These are phyloP conservation scores for Tricholoma bakamatsutake DNA, from an alignment of 768 basidiomycete species.

Conservation along the genomic window DNA sequence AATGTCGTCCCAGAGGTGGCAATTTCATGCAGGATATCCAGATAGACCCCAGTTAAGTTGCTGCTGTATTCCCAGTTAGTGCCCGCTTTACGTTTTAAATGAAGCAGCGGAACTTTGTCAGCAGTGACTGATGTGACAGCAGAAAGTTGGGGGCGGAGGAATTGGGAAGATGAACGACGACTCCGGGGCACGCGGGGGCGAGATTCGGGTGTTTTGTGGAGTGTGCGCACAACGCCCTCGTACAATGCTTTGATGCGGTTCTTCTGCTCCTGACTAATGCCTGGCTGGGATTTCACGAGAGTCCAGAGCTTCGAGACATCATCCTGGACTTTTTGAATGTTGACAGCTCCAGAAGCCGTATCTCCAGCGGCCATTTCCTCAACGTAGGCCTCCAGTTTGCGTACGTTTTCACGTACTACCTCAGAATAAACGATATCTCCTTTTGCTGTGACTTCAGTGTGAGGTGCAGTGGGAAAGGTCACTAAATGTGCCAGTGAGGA, in stretches of 20 bases:
- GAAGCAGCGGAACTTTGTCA: conserved; percentile 90
- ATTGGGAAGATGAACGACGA: conserved; percentile 92
- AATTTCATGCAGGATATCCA: conserved; percentile 96
- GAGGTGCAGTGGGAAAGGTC: conserved; percentile 97
- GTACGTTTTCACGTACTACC: conserved; percentile 91
- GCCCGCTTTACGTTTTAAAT: conserved; percentile 95
- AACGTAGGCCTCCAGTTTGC: conserved; percentile 96
- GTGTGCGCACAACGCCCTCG: conserved; percentile 91
- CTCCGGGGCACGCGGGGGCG: conserved; percentile 51
- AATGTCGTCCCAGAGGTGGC: conserved; percentile 98
- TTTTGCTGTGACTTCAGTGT: conserved; percentile 87
- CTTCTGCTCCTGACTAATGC: conserved; percentile 96
- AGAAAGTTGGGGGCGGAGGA: conserved; percentile 88
- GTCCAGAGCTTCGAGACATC: conserved; percentile 97
- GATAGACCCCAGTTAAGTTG: conserved; percentile 92
- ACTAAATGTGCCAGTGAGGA: conserved; percentile 38
- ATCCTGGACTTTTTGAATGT: conserved; percentile 97
- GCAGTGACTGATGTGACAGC: conserved; percentile 66
- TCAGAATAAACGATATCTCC: conserved; percentile 95
- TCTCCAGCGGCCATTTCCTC: conserved; percentile 98
- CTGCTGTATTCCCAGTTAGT: conserved; percentile 95
- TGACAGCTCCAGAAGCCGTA: conserved; percentile 73
- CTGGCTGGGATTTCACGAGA: conserved; percentile 93
- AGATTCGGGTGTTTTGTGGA: conserved; percentile 73
- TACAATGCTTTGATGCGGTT: conserved; percentile 92